Conservation (phyloP, 768 basidiomycete genomes). For the Gloeopeniophorella convolvens region DNA sequence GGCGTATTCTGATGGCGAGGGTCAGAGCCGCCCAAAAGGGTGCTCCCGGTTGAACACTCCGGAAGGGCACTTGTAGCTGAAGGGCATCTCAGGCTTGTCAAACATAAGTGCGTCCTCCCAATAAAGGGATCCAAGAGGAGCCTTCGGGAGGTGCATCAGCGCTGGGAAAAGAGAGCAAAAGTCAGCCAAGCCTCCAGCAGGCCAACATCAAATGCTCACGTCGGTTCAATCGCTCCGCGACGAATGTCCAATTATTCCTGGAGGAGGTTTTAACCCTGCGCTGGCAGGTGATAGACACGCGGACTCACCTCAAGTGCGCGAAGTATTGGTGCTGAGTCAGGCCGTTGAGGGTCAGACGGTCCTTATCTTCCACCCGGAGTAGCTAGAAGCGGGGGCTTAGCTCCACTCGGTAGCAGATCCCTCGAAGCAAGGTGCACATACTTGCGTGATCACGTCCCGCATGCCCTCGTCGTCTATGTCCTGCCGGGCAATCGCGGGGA, state of each 20-base stretch:
- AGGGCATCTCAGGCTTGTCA: neutral
- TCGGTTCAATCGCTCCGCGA: neutral
- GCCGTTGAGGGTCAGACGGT: conserved; percentile 1
- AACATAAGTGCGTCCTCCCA: conserved; percentile 9
- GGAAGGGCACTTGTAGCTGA: no score
- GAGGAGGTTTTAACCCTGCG: neutral
- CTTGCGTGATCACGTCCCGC: conserved; percentile 5
- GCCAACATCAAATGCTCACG: neutral
- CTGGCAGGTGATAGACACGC: no score
- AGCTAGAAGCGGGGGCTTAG: neutral
- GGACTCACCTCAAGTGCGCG: neutral
- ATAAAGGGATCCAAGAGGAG: neutral
- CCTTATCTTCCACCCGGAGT: conserved; percentile 1
- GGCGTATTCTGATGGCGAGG: no score
- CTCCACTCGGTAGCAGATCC: no score
- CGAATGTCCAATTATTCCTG: neutral
- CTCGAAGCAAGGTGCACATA: neutral
- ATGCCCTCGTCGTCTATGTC: neutral
- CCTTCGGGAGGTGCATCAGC: neutral
- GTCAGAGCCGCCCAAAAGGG: no score
- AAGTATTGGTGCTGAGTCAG: neutral
- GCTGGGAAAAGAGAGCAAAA: no score
- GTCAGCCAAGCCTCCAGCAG: neutral
- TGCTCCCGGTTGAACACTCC: no score
- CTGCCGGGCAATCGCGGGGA: neutral